These are phyloP conservation scores for Galeopsis tetrahit DNA, from an alignment of 257 asterid species.

Conservation along the genomic window DNA sequence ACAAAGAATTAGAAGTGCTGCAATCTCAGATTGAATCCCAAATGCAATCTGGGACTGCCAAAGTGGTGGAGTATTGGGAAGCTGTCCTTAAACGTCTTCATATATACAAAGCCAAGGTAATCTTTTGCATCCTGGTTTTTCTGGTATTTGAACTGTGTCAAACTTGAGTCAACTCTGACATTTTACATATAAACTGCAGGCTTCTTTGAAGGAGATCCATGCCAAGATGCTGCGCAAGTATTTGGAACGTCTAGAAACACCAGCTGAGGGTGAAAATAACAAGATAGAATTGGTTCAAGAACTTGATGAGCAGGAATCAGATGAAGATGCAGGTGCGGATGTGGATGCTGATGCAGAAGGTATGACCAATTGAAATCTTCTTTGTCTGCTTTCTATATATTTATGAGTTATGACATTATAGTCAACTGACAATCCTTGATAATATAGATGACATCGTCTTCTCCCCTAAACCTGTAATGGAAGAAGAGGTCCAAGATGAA, in stretches of 20 bases:
- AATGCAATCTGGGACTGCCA: slow-evolving; percentile 93
- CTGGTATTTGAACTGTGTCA: slow-evolving; percentile 21
- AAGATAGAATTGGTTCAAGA: slow-evolving; percentile 39
- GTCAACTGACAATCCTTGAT: slow-evolving; percentile 30
- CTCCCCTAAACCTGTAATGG: slow-evolving; percentile 58
- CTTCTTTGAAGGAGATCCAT: slow-evolving; percentile 88
- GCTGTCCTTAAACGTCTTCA: slow-evolving; percentile 86
- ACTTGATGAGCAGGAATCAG: slow-evolving; percentile 51
- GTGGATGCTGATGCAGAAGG: slow-evolving; percentile 47
- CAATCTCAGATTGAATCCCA: slow-evolving; percentile 81
- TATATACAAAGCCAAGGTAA: slow-evolving; percentile 89
- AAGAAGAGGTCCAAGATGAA: slow-evolving; percentile 51
- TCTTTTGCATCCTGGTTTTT: slow-evolving; percentile 19
- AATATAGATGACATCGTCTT: slow-evolving; percentile 41
- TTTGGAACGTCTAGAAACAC: slow-evolving; percentile 69
- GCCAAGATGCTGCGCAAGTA: slow-evolving; percentile 77
- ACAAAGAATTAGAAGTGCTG: slow-evolving; percentile 56
- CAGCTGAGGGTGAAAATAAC: slow-evolving; percentile 44
- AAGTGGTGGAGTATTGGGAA: slow-evolving; percentile 95
- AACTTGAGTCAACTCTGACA: slow-evolving; percentile 29
- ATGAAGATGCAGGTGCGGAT: slow-evolving; percentile 31
- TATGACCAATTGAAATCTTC: slow-evolving; percentile 24
- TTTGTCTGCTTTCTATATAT: slow-evolving; percentile 20
- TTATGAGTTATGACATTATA: background rate
- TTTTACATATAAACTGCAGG: slow-evolving; percentile 48